Base-by-base conservation (phyloP, 2,329 filamentous ascomycete genomes). In the Paecilomyces niveus region DNA sequence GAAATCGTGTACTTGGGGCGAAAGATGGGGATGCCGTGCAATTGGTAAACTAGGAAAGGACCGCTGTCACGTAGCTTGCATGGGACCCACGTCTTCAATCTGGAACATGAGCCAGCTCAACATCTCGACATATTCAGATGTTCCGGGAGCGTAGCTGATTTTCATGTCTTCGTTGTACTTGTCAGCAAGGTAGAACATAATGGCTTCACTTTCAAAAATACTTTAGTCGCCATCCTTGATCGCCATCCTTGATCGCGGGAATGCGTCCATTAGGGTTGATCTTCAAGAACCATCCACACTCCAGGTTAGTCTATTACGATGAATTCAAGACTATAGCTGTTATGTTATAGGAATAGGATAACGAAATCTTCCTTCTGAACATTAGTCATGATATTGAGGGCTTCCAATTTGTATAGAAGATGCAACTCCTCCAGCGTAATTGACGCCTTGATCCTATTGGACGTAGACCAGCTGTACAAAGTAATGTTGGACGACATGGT, bases 201-300 rank as follows among this genome's bases (percentile, higher is more conserved):
- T 76, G 1, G 76, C 70, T 6, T 75, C 76, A 53, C 74, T 75
- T 61, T 80, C 78, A 61, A 80, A 80, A 35, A 80, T 68, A 1
- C 72, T 68, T 64, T 73, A 62, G 0, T 65, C n/a, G n/a, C n/a
- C n/a, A n/a, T n/a, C n/a, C n/a, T n/a, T n/a, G n/a, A n/a, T n/a
- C 60, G 45, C 69, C 68, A 63, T 80, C 78, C 32, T 73, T 68
- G 51, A 80, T 70, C 18, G 77, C 78, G 18, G 77, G 78, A 56
- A 80, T 79, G 39, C 78, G 74, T 32, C 78, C 78, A 62, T 80
- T 80, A n/a, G 78, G 78, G 58, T 79, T 80, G 58, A 80, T 78
- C 52, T 76, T 71, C 51, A 79, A 61, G 63, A 74, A 81, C 76
- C 76, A 79, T 10, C 68, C 67, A 45, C 24, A n/a, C 7, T n/a